Evolutionary conservation across 306 rosid species (phyloP).

Genomic region (Arachis stenosperma): DNA sequence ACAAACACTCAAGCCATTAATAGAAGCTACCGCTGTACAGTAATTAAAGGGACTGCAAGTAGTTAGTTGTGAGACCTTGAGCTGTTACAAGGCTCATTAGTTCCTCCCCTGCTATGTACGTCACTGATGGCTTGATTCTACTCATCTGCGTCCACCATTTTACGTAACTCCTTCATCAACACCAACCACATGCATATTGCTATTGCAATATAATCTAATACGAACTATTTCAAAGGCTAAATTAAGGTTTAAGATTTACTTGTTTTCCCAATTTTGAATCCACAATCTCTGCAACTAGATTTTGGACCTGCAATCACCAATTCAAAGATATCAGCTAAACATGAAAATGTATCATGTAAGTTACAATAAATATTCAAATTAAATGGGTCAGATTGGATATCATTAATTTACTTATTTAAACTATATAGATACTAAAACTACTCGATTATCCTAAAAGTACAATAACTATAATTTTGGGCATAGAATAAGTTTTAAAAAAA

Average conservation of each 20-base stretch:
- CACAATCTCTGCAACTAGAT: conserved; percentile 89
- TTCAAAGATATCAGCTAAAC: conserved; percentile 30
- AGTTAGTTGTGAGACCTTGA: conserved; percentile 62
- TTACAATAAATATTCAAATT: no score
- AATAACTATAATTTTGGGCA: no score
- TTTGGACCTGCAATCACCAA: conserved; percentile 64
- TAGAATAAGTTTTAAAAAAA: no score
- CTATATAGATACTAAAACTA: no score
- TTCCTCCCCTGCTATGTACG: conserved; percentile 88
- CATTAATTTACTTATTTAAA: no score
- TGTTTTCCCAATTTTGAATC: conserved; percentile 92
- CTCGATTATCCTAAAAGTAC: no score
- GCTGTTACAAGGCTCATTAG: conserved; percentile 98
- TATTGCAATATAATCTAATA: conserved; percentile 1
- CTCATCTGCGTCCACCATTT: conserved; percentile 57
- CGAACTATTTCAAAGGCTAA: conserved; percentile 27
- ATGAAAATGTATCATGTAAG: neutral
- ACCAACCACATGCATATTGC: no score
- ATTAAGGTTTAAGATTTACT: conserved; percentile 51
- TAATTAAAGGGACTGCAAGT: neutral
- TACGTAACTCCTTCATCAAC: conserved; percentile 6
- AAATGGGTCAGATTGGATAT: no score
- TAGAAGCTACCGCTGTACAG: no score
- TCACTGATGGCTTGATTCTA: conserved; percentile 82
- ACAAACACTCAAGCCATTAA: no score